Base-by-base conservation (phyloP, 106 monocot genomes). In the Dioscorea alata region DNA sequence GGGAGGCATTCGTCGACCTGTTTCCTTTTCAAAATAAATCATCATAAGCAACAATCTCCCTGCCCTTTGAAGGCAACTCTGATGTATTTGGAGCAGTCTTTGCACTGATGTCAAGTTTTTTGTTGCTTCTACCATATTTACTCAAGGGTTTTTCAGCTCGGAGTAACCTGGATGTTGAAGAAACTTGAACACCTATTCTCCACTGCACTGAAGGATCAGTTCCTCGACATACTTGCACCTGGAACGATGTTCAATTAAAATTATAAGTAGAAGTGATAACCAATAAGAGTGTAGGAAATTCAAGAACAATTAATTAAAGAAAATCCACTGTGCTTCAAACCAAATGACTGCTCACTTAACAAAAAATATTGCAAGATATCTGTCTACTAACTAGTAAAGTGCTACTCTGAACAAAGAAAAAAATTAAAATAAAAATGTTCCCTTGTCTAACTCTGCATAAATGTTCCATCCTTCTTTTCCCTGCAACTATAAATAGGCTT, bases 1-100 rank as follows among this genome's bases (percentile, higher is more conserved):
- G 28, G 28, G 28, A 28, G 28, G 28, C 28, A 28, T 28, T 42
- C 42, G 6, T 42, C 42, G 3, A 0, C 42, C 10, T 8, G 10
- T 42, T 42, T 10, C 42, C 1, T n/a, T 33, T 23, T 85, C 60
- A 90, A 53, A 91, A 79, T 63, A 91, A 75, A 87, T 91, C 87
- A 76, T 87, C 82, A 57, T 87, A 84, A 25, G 79, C 91, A 68
- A 91, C 69, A 2, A 82, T 75, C 53, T 84, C 69, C 61, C 84
- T 81, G 28, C 79, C 76, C 33, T 87, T 77, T 5, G 49, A 54
- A 20, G 77, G 68, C 23, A 34, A 31, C 24, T 81, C 78, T 66
- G 73, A 60, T 33, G 50, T 35, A 35, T 23, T 69, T 59, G 21
- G 73, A 23, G 28, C 65, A 69, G 42, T 71, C 48, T 74, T 35